These are phyloP conservation scores for Apiospora marii DNA, from an alignment of 2,329 filamentous ascomycete genomes.

Conservation along the genomic window DNA sequence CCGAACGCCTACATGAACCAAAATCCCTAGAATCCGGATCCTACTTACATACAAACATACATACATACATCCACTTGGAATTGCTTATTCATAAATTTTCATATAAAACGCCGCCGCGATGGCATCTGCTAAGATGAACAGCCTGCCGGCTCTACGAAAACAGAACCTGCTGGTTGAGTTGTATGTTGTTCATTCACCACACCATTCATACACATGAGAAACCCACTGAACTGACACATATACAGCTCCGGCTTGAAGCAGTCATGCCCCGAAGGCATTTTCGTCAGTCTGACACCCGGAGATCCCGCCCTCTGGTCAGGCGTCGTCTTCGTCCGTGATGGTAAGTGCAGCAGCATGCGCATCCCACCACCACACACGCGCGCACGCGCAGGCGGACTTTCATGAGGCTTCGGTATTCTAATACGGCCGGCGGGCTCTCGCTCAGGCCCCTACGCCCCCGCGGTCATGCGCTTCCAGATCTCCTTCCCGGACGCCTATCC, in stretches of 20 bases:
- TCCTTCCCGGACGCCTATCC: conserved; percentile 86
- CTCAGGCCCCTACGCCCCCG: conserved; percentile 85
- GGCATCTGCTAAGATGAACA: conserved; percentile 53
- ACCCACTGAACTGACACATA: conserved; percentile 30
- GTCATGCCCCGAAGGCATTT: conserved; percentile 85
- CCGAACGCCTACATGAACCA: not conserved
- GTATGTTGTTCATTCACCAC: conserved; percentile 56
- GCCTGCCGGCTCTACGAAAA: conserved; percentile 67
- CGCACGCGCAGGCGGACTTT: not conserved
- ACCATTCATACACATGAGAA: not conserved
- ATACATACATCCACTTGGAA: not conserved
- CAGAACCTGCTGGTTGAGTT: conserved; percentile 85
- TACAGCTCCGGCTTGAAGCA: conserved; percentile 81
- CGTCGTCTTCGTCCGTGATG: conserved; percentile 90
- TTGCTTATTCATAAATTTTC: not conserved
- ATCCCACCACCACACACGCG: too few species aligned
- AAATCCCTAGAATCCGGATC: not conserved
- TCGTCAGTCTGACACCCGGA: conserved; percentile 82
- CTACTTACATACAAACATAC: not conserved
- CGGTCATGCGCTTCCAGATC: conserved; percentile 89
- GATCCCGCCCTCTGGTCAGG: conserved; percentile 86
- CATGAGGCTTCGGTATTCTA: too few species aligned
- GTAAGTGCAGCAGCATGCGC: conserved; percentile 53
- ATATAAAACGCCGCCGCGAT: conserved; percentile 41
- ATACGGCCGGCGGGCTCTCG: conserved; percentile 23